Conservation (phyloP, 495 filamentous ascomycete species). For the Amorphotheca resinae region DNA sequence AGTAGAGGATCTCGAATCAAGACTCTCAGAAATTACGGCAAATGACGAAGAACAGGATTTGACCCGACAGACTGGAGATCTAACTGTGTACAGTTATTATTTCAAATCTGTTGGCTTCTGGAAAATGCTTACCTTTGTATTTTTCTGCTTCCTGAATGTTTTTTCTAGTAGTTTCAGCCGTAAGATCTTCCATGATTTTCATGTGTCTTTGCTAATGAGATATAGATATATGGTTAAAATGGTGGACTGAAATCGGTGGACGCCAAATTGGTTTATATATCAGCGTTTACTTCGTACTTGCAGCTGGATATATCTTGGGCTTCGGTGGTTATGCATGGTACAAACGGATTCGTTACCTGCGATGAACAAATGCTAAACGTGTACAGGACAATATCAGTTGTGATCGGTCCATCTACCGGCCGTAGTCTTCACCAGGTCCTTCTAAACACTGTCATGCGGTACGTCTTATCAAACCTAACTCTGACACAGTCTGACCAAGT, state of each 20-base stretch:
- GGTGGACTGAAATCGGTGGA: constrained; percentile 21
- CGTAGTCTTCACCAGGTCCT: constrained; percentile 8
- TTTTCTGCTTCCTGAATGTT: too few species aligned
- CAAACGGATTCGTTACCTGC: not conserved
- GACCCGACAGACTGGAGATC: too few species aligned
- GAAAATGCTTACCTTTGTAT: too few species aligned
- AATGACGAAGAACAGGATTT: too few species aligned
- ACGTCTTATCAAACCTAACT: too few species aligned
- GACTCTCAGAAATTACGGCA: too few species aligned
- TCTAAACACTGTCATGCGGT: constrained; percentile 3
- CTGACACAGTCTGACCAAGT: too few species aligned
- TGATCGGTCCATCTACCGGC: not conserved
- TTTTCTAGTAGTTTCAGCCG: too few species aligned
- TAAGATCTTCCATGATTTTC: too few species aligned
- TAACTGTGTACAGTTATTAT: constrained; percentile 4
- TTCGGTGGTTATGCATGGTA: not conserved
- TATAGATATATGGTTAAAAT: constrained; percentile 26
- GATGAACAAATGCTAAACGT: constrained; percentile 9
- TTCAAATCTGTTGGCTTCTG: too few species aligned
- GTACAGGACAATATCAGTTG: not conserved
- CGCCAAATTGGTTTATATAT: constrained; percentile 14
- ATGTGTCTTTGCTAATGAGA: too few species aligned
- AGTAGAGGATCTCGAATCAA: too few species aligned
- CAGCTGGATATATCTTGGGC: constrained; percentile 33
- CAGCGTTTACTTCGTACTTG: constrained; percentile 1